Base-by-base conservation (phyloP, 2,329 filamentous ascomycete genomes). In the Cladophialophora bantiana region DNA sequence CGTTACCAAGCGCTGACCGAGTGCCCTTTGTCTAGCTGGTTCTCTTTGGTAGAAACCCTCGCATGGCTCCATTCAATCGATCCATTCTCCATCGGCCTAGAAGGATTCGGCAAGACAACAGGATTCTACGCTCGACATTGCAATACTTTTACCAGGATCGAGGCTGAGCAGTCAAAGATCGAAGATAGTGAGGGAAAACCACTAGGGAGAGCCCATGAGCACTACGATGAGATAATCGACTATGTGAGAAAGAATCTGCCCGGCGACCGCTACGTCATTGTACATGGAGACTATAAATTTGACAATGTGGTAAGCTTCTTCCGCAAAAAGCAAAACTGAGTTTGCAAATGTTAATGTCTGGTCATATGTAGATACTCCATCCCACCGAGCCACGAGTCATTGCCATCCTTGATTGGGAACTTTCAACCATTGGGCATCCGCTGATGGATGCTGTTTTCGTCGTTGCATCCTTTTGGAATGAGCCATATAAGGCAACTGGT, bases 211-310 rank as follows among this genome's bases (percentile, higher is more conserved):
- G 54, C 86, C 90, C 76, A 90, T 92, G 74, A 86, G 52, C n/a
- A 62, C 20, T 68, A 52, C 32, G 68, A 89, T 63, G 89, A 90
- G 59, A 87, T 92, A 78, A 83, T 93, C 45, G 78, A 77, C 1
- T 94, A 92, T 77, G 94, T 95, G 77, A 82, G 79, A 64, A 83
- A 91, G 72, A 78, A 83, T 62, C 90, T 91, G 78, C 92, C 92
- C 0, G 80, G 83, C 68, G 92, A 95, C 75, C 82, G 89, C 69
- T 87, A 84, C 18, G 88, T 87, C 15, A 84, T 95, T 70, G 87
- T 96, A 35, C 93, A 96, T 75, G 92, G 92, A 45, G 92, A 96
- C 77, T 96, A 92, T 82, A 96, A 96, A 83, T 93, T 92, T 74
- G 89, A 92, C 75, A 92, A 92, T 71, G 75, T 92, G 62, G 87